Conservation (phyloP, 495 filamentous ascomycete genomes). For the Podospora comata region DNA sequence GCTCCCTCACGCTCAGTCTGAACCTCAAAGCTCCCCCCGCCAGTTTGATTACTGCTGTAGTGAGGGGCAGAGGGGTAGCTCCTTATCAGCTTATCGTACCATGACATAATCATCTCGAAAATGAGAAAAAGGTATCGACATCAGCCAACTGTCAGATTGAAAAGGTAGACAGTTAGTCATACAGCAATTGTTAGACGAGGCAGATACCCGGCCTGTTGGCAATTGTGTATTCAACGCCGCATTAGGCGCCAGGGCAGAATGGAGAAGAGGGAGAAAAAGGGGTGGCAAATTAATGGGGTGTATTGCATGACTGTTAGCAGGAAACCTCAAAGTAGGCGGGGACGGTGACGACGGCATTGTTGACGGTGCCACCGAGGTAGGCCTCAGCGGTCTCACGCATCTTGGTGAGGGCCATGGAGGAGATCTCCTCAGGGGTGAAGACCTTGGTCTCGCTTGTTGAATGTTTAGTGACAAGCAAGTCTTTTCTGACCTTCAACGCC, state of each 20-base stretch:
- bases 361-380: conserved; percentile 91
- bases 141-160: too few relatives aligned
- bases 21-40: conserved; percentile 17
- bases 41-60: conserved; percentile 7
- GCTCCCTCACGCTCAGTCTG: not conserved
- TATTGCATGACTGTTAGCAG: not conserved
- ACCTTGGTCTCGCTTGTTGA: conserved; percentile 83
- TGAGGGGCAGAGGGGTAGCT: conserved; percentile 25
- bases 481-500: too few relatives aligned
- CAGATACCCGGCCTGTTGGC: conserved; percentile 15
- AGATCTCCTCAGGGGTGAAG: conserved; percentile 96
- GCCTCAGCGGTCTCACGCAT: conserved; percentile 85
- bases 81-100: conserved; percentile 34
- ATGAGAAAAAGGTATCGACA: too few relatives aligned
- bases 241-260: conserved; percentile 26
- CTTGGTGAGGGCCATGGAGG: conserved; percentile 96
- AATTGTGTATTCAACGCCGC: not conserved
- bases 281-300: conserved; percentile 7
- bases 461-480: conserved; percentile 40
- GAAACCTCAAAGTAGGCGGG: conserved; percentile 71
- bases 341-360: conserved; percentile 42
- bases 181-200: conserved; percentile 13
- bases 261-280: not conserved
- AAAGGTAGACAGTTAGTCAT: not conserved
- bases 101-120: conserved; percentile 30